Base-by-base conservation (phyloP, 2,329 filamentous ascomycete species). In the Microcyclosporella mali region DNA sequence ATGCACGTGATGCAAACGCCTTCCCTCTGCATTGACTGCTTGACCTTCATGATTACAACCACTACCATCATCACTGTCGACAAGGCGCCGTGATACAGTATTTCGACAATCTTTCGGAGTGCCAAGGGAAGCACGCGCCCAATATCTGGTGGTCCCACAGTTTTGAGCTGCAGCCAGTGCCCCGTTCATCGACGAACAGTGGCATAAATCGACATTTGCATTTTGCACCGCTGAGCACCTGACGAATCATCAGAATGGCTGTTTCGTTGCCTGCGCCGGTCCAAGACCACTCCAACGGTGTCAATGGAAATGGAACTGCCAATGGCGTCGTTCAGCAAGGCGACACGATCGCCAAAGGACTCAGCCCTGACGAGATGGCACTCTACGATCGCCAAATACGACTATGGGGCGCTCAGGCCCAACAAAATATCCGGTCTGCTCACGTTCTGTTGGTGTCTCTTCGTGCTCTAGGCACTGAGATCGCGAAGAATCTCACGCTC, bases 311-410 rank as follows among this genome's bases (percentile, higher is more conserved):
- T 27, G 47, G 45, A 25, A 47, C 44, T 35, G 45, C 33, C 16
- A 58, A 53, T 34, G 56, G 51, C 38, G 41, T 42, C 15, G 21
- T 37, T n/a, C 28, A 43, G 33, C 19, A 46, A 36, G 49, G 46
- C 29, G 46, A 47, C 25, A 55, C 54, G n/a, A 49, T 53, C 12
- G 49, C 49, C 12, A 49, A 56, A 14, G 56, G 56, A 6, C 50
- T 64, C 33, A 63, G 57, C 40, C 50, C 49, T 87, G 92, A 97
- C 66, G 92, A 98, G 63, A 94, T 97, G 59, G 92, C 90, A 11
- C 80, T 97, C 4, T 98, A 98, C 64, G 92, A 98, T 68, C 83
- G 92, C 37, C 92, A 98, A 65, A 95, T 98, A 59, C 84, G 92
- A 41, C 81, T 98, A 21, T 98, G 92, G 92, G 92, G 92, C 33